Base-by-base conservation (phyloP, 371 early-diverging fungal species). In the Saksenaea oblongispora region DNA sequence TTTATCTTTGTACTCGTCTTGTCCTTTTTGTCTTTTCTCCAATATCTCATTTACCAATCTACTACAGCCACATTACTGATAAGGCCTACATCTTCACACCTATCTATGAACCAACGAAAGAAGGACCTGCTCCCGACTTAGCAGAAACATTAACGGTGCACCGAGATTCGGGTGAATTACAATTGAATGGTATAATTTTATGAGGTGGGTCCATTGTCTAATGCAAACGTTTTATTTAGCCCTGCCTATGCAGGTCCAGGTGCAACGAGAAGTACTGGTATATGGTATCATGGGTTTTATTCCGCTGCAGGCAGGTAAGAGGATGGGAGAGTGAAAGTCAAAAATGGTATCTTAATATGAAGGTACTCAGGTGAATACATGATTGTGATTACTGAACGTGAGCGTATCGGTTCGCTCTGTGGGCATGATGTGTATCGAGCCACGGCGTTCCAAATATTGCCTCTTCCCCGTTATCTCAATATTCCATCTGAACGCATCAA, bases 371-470 rank as follows among this genome's bases (percentile, higher is more conserved):
- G 72, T 4, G 73, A 74, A 53, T 76, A 69, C 56, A 68, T 97
- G 68, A 79, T 97, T 28, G 85, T 93, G 31, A 88, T 96, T 37
- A 95, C 94, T 3, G 87, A 86, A 24, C 84, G 93, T 42, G 83
- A 81, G 54, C 76, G 78, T 54, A 78, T 91, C 14, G 95, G 95
- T 5, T 56, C 75, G 10, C 69, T 88, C 35, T 69, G 74, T 8
- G 84, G 81, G 15, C 80, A 91, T 37, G 85, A 88, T 35, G 84
- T 97, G 24, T 96, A 88, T 78, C 80, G 82, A 31, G 80, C 94
- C 17, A 84, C 87, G 14, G 82, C 84, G n/a, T 89, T 91, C 69
- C 80, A 80, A 65, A 80, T 96, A 31, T 69, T 93, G 31, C 91
- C 94, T 11, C 78, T 93, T 15, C 84, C 87, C 3, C 73, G 73